Evolutionary conservation across 2,329 filamentous ascomycete species (phyloP), one percentile per base, ranked within the genome.

Genomic region (Cytospora leucostoma): DNA sequence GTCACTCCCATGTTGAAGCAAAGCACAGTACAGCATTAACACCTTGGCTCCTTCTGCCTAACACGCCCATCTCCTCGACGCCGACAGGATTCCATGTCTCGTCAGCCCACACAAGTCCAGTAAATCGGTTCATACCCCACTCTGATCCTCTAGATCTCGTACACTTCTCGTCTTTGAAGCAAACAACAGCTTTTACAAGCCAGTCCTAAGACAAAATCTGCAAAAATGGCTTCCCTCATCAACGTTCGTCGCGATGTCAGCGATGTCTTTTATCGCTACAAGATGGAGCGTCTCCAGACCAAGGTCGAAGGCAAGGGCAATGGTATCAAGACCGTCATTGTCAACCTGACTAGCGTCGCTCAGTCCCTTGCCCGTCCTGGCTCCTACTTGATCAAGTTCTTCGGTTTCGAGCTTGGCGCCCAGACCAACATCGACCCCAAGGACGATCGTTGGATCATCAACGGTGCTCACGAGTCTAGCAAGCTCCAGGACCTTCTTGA

Each of bases 251-350:
- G 92, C 80, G 94, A 98, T 90, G 90, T 97, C 83, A 90, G 89
- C 84, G 95, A 99, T 82, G 90, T 90, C 81, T 99, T 97, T 88
- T 99, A 99, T 84, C 95, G 95, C 79, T 99, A 99, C 89, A 99
- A 99, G 88, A 99, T 99, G 95, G 95, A 98, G 83, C 90, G 88
- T 73, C 84, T 99, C 76, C 92, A 96, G 84, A 97, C 95, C 78
- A 99, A 99, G 86, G 96, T 99, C 73, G 95, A 99, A 82, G 95
- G 95, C 81, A 99, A 99, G 82, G 95, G 95, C 71, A 99, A 99
- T 82, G 95, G 95, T 76, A 99, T 99, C 88, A 99, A 99, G 85
- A 99, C 75, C 72, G 95, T 99, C 74, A 89, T 99, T 72, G 92
- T 96, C 85, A 99, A 99, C 80, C 82, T 99, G 75, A 92, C 88